Conservation (phyloP, 2,329 filamentous ascomycete species). For the Trichophyton rubrum region DNA sequence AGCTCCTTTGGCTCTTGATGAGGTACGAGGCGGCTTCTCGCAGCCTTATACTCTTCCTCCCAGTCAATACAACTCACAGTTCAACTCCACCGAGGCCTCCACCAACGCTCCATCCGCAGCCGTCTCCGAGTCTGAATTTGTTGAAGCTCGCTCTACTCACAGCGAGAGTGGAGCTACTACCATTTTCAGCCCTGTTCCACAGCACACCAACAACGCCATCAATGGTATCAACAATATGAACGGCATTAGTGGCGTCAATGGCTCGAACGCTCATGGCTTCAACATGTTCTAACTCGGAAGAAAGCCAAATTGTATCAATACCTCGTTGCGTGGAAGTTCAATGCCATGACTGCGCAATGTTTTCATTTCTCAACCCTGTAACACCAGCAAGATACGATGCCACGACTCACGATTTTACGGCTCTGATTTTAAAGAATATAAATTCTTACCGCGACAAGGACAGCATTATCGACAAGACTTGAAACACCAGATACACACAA, state of each 20-base stretch:
- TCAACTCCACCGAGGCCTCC: not conserved
- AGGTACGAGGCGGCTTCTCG: constrained; percentile 24
- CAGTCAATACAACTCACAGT: constrained; percentile 17
- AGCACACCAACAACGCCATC: constrained; percentile 16
- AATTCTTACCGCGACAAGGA: constrained; percentile 4
- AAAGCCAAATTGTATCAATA: constrained; percentile 3
- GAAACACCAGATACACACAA: not conserved
- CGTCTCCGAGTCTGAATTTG: not conserved
- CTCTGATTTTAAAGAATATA: constrained; percentile 5
- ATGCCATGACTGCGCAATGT: not conserved
- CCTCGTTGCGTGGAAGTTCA: not conserved
- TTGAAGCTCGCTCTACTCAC: not conserved
- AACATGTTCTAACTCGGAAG: constrained; percentile 7
- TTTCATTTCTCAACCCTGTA: constrained; percentile 7
- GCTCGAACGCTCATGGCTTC: constrained; percentile 8
- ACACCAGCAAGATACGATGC: constrained; percentile 7
- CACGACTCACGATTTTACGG: constrained; percentile 8
- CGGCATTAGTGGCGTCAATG: constrained; percentile 9
- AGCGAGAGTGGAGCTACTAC: constrained; percentile 17
- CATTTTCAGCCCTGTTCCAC: constrained; percentile 22
- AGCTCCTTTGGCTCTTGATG: constrained; percentile 28
- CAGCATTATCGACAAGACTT: constrained; percentile 4
- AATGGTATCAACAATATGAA: constrained; percentile 13
- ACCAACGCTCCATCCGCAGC: not conserved
- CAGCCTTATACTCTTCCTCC: constrained; percentile 18